A percentile compares a stretch with the other conserved stretches of the same genome.
Evolutionary conservation across 495 filamentous ascomycete species (phyloP).

Genomic region (Parachaetomium inaequale): DNA sequence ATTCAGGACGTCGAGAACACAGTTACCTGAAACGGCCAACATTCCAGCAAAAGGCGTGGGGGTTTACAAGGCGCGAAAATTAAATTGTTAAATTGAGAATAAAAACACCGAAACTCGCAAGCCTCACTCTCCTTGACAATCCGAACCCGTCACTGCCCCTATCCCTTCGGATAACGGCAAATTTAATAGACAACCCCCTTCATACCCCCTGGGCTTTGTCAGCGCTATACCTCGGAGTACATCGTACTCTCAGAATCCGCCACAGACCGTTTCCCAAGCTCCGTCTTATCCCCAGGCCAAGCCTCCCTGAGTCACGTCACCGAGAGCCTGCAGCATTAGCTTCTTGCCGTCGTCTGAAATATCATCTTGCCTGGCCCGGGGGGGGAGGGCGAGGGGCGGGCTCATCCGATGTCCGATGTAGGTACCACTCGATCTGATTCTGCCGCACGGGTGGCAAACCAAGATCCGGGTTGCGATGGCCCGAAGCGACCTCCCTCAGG

Average conservation of each 20-base stretch:
- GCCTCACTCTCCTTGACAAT: too few species aligned
- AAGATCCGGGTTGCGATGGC: not conserved
- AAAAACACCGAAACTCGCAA: not conserved
- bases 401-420: not conserved
- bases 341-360: not conserved
- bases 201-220: not conserved
- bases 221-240: too few species aligned
- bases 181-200: not conserved
- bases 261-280: not conserved
- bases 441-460: not conserved
- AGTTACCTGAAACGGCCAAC: not conserved
- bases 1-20: not conserved
- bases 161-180: not conserved
- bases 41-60: not conserved
- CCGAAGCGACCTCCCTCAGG: not conserved
- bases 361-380: not conserved
- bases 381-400: not conserved
- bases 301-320: not conserved
- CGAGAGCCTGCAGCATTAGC: not conserved
- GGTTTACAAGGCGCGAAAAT: too few species aligned
- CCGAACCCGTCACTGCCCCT: not conserved
- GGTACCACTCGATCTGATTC: not conserved
- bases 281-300: slow-evolving; percentile 4
- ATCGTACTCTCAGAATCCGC: too few species aligned
- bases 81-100: too few species aligned